These are phyloP conservation scores for Pestalotiopsis sp. DNA, from an alignment of 2,329 filamentous ascomycete genomes.

Conservation along the genomic window DNA sequence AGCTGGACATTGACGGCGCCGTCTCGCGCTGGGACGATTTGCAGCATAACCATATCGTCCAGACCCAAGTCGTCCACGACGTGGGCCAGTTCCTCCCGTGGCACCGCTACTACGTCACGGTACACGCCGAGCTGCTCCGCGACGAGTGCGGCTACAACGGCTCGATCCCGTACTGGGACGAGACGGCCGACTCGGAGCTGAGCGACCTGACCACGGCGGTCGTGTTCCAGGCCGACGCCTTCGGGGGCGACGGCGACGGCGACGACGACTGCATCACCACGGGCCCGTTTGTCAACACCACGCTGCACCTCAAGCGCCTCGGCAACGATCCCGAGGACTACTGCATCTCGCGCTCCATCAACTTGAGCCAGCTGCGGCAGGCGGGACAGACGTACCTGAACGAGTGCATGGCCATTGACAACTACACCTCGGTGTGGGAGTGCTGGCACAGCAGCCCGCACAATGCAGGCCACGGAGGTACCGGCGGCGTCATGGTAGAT, in stretches of 20 bases:
- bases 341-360: neutral
- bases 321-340: neutral
- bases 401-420: constrained; percentile 11
- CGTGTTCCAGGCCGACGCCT: neutral
- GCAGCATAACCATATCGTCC: neutral
- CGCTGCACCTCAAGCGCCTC: neutral
- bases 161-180: constrained; percentile 15
- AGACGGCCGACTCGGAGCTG: neutral
- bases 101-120: constrained; percentile 17
- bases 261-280: neutral
- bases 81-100: constrained; percentile 25
- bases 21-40: constrained; percentile 1
- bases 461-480: constrained; percentile 23
- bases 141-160: constrained; percentile 20
- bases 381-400: constrained; percentile 2
- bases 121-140: constrained; percentile 14
- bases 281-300: neutral
- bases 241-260: constrained; percentile 5
- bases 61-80: constrained; percentile 5
- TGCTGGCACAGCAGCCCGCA: constrained; percentile 24
- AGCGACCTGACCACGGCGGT: neutral
- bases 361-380: neutral
- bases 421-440: constrained; percentile 18
- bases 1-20: neutral
- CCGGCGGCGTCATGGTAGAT: constrained; percentile 22